Evolutionary conservation across 106 monocot species (phyloP).

Genomic region (Narthecium ossifragum): DNA sequence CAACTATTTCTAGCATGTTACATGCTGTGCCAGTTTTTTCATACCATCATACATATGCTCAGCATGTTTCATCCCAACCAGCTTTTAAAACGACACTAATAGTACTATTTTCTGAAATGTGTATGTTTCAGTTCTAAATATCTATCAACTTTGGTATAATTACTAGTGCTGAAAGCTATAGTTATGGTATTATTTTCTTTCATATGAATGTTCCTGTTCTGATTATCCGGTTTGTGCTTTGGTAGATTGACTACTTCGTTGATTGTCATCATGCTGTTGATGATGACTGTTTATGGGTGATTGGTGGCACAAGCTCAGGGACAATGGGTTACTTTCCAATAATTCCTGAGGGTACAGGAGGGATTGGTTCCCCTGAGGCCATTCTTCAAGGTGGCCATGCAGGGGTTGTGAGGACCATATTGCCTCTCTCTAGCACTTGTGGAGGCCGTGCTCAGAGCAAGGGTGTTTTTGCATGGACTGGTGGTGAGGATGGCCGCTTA

Average conservation of each 20-base stretch:
- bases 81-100: too few species aligned
- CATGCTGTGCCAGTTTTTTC: too few species aligned
- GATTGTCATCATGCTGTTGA: constrained; percentile 61
- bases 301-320: constrained; percentile 75
- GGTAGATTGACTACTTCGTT: constrained; percentile 90
- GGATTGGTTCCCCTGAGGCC: constrained; percentile 64
- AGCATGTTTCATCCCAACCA: too few species aligned
- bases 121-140: too few species aligned
- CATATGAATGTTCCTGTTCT: too few species aligned
- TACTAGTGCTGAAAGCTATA: too few species aligned
- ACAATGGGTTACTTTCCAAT: constrained; percentile 90
- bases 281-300: constrained; percentile 65
- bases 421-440: constrained; percentile 46
- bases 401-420: constrained; percentile 68
- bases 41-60: too few species aligned
- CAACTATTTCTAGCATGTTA: too few species aligned
- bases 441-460: constrained; percentile 19
- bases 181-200: too few species aligned
- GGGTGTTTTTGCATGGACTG: constrained; percentile 82
- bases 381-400: constrained; percentile 86
- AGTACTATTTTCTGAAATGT: too few species aligned
- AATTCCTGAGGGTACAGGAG: constrained; percentile 4
- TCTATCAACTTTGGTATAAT: too few species aligned
- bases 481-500: constrained; percentile 89
- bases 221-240: too few species aligned